Evolutionary conservation across 2,329 filamentous ascomycete genomes (phyloP), one percentile per base, ranked within the genome.

Genomic region (Lomentospora prolificans): DNA sequence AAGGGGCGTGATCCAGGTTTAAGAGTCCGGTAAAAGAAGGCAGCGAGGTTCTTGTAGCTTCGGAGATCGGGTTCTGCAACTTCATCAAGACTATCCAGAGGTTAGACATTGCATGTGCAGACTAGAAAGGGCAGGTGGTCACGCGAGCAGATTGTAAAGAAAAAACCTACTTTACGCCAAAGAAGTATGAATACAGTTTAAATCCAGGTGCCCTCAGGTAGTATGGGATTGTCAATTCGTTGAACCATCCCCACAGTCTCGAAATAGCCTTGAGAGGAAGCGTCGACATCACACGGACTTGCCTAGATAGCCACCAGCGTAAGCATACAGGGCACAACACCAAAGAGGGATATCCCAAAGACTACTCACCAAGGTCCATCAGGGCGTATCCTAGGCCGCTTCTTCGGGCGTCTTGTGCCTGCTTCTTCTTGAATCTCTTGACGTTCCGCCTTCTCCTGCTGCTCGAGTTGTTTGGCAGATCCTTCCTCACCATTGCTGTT

Each of bases 11-110:
- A 83, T 31, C 91, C 92, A 4, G 92, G 90, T 69, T 96, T 97
- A 58, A 99, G 78, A 1, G 85, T 90, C 59, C 94, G 89, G 70
- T 97, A 99, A 76, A 99, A 99, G 77, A 99, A 99, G 57, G 92
- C 84, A 4, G 92, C 90, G 41, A 99, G 82, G 67, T 99, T 99
- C 19, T 90, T 89, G 68, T 94, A 99, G 51, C 81, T 81, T 67
- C 89, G 90, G 19, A 99, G 82, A 64, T 99, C 94, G 17, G 86
- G 82, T 67, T 99, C 91, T 30, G 85, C 82, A 17, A 96, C 85
- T 73, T 99, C 94, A 58, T 86, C 81, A 57, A 99, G 80, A 68
- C 85, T 87, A 65, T 14, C n/a, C 4, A 39, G 14, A 7, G n/a
- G 60, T 70, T 55, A 69, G 64, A 55, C 58, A 31, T 53, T n/a